Conservation (phyloP, 75 land plant species). For the Pseudotsuga menziesii region DNA sequence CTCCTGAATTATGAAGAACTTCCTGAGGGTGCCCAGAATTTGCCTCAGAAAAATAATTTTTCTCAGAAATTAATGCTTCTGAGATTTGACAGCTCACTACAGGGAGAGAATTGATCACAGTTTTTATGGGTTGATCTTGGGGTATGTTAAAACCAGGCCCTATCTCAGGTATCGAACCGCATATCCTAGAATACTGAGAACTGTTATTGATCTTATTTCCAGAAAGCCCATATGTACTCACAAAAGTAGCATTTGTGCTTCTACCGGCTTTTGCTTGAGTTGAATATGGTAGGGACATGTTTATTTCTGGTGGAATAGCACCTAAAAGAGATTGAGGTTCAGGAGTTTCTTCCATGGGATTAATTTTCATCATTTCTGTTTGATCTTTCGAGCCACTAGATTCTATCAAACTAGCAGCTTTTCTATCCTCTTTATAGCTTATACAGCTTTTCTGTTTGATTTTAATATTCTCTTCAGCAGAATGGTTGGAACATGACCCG, state of each 20-base stretch:
- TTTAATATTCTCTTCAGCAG: too few species aligned
- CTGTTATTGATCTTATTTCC: not conserved
- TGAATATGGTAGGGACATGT: too few species aligned
- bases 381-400: not conserved
- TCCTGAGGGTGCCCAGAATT: not conserved
- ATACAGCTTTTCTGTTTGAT: too few species aligned
- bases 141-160: not conserved
- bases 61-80: not conserved
- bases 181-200: too few species aligned
- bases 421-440: not conserved
- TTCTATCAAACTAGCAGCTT: not conserved
- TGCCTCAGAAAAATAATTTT: not conserved
- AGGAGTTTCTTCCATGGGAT: not conserved
- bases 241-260: too few species aligned
- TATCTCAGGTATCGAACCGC: not conserved
- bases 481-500: conserved; percentile 42
- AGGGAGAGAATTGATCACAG: not conserved
- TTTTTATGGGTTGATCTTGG: not conserved
- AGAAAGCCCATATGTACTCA: not conserved
- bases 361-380: not conserved
- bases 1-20: not conserved
- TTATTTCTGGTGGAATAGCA: not conserved
- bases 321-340: not conserved
- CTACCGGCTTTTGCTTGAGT: too few species aligned
- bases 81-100: not conserved